phyloP scores from a whole-genome alignment of 257 asterid genomes.

The Petrea volubilis region DNA sequence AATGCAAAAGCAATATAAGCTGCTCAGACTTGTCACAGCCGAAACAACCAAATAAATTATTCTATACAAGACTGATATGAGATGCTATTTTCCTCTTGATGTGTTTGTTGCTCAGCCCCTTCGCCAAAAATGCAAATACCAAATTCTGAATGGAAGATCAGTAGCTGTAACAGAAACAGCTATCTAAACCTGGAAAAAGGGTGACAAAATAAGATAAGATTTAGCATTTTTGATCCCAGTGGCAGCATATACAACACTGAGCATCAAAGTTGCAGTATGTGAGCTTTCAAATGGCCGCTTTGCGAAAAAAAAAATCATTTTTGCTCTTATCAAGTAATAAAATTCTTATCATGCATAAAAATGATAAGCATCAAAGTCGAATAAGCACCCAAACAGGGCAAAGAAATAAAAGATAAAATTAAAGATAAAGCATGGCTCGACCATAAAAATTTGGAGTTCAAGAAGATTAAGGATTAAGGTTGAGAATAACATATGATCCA shows the following conservation, averaged over 20 bases:
- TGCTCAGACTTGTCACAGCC: too few species aligned
- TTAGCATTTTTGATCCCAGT: neutral
- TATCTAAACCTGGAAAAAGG: conserved; percentile 18
- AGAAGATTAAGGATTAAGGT: neutral
- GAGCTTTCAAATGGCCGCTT: neutral
- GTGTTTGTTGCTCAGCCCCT: conserved; percentile 17
- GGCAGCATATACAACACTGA: neutral
- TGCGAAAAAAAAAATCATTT: too few species aligned
- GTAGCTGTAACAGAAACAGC: neutral
- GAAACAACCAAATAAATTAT: neutral
- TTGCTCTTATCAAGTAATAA: neutral
- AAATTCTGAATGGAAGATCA: neutral
- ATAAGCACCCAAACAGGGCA: neutral
- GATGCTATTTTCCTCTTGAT: conserved; percentile 9
- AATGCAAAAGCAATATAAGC: too few species aligned
- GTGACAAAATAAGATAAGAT: neutral
- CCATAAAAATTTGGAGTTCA: neutral
- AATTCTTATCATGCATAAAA: neutral
- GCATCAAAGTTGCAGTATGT: too few species aligned
- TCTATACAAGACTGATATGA: conserved; percentile 26
- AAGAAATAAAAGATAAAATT: neutral
- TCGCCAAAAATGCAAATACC: neutral
- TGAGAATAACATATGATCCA: neutral
- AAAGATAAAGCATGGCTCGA: neutral
- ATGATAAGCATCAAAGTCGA: too few species aligned